phyloP scores from a whole-genome alignment of 2,329 filamentous ascomycete genomes.

The Neopestalotiopsis clavispora region DNA sequence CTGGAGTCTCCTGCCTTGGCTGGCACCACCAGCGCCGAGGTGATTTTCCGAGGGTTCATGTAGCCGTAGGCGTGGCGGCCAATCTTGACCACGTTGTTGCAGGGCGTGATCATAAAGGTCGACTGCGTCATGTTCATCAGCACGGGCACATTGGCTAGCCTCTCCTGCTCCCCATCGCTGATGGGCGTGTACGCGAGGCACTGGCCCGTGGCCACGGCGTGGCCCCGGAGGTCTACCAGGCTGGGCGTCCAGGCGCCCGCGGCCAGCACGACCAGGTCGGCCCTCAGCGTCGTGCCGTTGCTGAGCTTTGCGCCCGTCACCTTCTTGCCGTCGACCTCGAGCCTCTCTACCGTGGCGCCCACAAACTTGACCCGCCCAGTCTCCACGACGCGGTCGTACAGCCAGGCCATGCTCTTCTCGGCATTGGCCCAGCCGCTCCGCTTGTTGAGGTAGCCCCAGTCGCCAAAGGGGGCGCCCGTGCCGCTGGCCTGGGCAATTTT shows the following conservation, averaged over 20 bases:
- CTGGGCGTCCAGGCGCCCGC: constrained; percentile 86
- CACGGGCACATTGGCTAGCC: constrained; percentile 70
- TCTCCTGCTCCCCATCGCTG: constrained; percentile 70
- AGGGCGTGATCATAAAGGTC: constrained; percentile 76
- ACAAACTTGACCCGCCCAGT: constrained; percentile 62
- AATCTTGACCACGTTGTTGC: constrained; percentile 66
- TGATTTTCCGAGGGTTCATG: constrained; percentile 50
- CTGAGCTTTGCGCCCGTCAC: constrained; percentile 64
- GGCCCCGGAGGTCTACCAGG: constrained; percentile 77
- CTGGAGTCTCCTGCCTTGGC: constrained; percentile 10
- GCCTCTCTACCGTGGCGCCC: constrained; percentile 50
- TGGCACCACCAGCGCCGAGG: constrained; percentile 30
- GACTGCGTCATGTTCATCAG: constrained; percentile 74
- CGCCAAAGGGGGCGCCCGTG: constrained; percentile 59
- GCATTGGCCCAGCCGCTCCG: constrained; percentile 83
- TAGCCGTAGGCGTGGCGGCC: constrained; percentile 75
- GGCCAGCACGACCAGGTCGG: constrained; percentile 79
- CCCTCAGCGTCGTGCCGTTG: constrained; percentile 55
- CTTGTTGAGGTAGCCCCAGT: constrained; percentile 75
- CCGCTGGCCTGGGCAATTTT: constrained; percentile 51
- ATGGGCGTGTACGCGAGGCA: constrained; percentile 78
- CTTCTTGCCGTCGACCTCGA: constrained; percentile 43
- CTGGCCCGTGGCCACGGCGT: constrained; percentile 82
- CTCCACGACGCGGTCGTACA: constrained; percentile 58
- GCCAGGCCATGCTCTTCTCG: constrained; percentile 69